Evolutionary conservation across 2,329 filamentous ascomycete species (phyloP).

Genomic region (Pleurostoma richardsiae): DNA sequence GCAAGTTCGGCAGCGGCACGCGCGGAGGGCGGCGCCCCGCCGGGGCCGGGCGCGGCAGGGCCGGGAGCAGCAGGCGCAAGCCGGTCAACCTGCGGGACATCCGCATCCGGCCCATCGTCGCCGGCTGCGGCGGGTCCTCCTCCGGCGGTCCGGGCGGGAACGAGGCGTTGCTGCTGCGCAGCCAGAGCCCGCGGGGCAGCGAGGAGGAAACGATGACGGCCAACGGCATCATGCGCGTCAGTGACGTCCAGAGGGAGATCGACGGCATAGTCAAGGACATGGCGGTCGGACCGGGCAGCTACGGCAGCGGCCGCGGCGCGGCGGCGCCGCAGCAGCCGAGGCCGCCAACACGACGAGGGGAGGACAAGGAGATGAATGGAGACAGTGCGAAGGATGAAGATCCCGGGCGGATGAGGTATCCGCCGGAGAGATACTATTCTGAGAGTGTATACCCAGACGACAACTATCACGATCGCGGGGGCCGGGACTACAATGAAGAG

Average conservation of each 20-base stretch:
- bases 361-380: slow-evolving; percentile 5
- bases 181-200: slow-evolving; percentile 22
- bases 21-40: slow-evolving; percentile 3
- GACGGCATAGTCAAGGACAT: slow-evolving; percentile 22
- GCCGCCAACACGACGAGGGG: slow-evolving; percentile 5
- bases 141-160: neutral
- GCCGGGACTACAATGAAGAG: slow-evolving; percentile 17
- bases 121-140: neutral
- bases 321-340: neutral
- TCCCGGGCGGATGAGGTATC: neutral
- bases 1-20: slow-evolving; percentile 26
- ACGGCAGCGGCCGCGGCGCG: slow-evolving; percentile 4
- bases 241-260: slow-evolving; percentile 19
- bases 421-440: slow-evolving; percentile 17
- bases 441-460: slow-evolving; percentile 17
- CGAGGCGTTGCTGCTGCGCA: slow-evolving; percentile 13
- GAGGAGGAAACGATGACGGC: slow-evolving; percentile 27
- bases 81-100: neutral
- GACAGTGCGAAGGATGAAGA: slow-evolving; percentile 3
- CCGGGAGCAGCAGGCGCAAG: neutral
- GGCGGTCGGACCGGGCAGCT: slow-evolving; percentile 10
- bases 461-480: slow-evolving; percentile 11
- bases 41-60: neutral
- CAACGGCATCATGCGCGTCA: slow-evolving; percentile 23
- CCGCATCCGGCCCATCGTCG: neutral